These are phyloP conservation scores for Cyanidioschyzon merolae DNA, from an alignment of 23 red algal genomes.

Conservation along the genomic window DNA sequence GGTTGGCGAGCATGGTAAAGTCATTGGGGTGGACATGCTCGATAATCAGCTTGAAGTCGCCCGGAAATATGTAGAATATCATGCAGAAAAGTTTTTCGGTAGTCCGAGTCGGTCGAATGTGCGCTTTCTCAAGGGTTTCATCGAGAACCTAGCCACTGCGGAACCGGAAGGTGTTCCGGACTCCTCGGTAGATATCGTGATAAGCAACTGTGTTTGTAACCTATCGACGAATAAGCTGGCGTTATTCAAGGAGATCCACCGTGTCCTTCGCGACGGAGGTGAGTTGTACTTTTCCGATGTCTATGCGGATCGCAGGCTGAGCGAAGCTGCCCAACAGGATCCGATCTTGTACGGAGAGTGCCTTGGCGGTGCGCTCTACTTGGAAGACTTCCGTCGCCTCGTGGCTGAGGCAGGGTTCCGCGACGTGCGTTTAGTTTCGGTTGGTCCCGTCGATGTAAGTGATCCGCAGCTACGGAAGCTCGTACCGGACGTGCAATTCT, in stretches of 20 bases:
- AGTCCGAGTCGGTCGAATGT: slow-evolving; percentile 30
- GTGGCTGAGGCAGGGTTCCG: slow-evolving; percentile 48
- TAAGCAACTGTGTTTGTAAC: slow-evolving; percentile 82
- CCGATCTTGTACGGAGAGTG: slow-evolving; percentile 53
- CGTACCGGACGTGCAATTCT: slow-evolving; percentile 53
- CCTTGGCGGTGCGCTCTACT: slow-evolving; percentile 60
- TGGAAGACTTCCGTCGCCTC: slow-evolving; percentile 52
- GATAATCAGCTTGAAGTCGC: slow-evolving; percentile 56
- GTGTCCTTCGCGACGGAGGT: slow-evolving; percentile 51
- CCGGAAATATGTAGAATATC: slow-evolving; percentile 32
- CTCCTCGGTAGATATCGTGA: slow-evolving; percentile 58
- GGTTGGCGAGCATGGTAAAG: slow-evolving; percentile 43
- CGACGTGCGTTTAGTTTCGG: slow-evolving; percentile 57
- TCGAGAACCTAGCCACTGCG: slow-evolving; percentile 46
- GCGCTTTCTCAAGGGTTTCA: slow-evolving; percentile 43
- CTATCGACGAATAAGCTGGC: slow-evolving; percentile 46
- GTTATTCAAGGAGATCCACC: slow-evolving; percentile 51
- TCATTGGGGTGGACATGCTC: slow-evolving; percentile 79
- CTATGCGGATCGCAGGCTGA: slow-evolving; percentile 56
- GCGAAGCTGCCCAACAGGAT: slow-evolving; percentile 32
- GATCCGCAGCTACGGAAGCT: slow-evolving; percentile 25
- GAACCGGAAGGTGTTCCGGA: slow-evolving; percentile 34
- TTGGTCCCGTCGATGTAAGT: slow-evolving; percentile 32
- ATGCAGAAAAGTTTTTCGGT: slow-evolving; percentile 51
- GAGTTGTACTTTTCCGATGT: slow-evolving; percentile 90